These are phyloP conservation scores for Terfezia boudieri DNA, from an alignment of 495 filamentous ascomycete species.

Conservation along the genomic window DNA sequence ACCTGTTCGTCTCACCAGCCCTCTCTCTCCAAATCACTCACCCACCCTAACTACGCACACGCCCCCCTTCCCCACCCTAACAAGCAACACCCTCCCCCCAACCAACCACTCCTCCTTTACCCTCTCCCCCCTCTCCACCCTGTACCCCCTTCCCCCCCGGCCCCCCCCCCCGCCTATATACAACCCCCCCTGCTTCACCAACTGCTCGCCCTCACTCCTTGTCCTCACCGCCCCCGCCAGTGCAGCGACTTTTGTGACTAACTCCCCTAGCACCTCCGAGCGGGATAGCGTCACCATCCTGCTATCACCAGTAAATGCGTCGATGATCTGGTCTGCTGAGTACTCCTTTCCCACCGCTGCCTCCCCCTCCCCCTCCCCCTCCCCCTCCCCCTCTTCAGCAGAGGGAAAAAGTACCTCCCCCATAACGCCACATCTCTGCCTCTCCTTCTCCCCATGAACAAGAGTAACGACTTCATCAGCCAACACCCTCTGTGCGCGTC, in stretches of 20 bases:
- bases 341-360: neutral
- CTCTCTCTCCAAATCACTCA: too few species aligned
- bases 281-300: slow-evolving; percentile 8
- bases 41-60: too few species aligned
- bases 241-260: slow-evolving; percentile 10
- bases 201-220: slow-evolving; percentile 9
- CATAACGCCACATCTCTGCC: slow-evolving; percentile 31
- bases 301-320: slow-evolving; percentile 1
- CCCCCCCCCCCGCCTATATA: slow-evolving; percentile 9
- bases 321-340: slow-evolving; percentile 8
- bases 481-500: slow-evolving; percentile 58
- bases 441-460: slow-evolving; percentile 43
- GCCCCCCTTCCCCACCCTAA: slow-evolving; percentile 15
- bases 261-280: slow-evolving; percentile 8
- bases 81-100: slow-evolving; percentile 11
- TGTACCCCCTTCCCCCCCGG: slow-evolving; percentile 4
- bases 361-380: neutral
- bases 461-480: slow-evolving; percentile 60
- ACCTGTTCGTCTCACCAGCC: too few species aligned
- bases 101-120: slow-evolving; percentile 13
- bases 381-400: neutral
- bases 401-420: slow-evolving; percentile 9
- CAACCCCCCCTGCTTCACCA: slow-evolving; percentile 11
- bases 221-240: slow-evolving; percentile 6
- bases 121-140: slow-evolving; percentile 1